Conservation (phyloP, 768 basidiomycete species). For the Boletus rubescentipes region DNA sequence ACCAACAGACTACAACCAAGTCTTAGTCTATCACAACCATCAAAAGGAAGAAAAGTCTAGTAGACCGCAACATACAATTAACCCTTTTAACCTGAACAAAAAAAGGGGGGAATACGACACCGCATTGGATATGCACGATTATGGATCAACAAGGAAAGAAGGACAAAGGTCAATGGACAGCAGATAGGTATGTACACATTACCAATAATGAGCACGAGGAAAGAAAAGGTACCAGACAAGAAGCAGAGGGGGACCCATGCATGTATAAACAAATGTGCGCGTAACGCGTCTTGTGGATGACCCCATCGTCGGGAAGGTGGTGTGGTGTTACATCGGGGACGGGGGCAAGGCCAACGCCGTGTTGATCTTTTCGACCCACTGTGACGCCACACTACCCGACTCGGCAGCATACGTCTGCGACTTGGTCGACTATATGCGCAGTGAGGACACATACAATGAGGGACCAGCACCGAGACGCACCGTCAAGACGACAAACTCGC, state of each 20-base stretch:
- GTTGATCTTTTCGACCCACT: slow-evolving; percentile 44
- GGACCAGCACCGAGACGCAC: slow-evolving; percentile 36
- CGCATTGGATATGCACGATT: not conserved
- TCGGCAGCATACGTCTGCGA: slow-evolving; percentile 43
- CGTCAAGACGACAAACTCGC: slow-evolving; percentile 61
- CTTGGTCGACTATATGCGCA: slow-evolving; percentile 42
- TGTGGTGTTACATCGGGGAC: not conserved
- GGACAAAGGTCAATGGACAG: not conserved
- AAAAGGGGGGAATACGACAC: not conserved
- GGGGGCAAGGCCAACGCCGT: slow-evolving; percentile 24
- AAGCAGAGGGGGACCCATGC: not conserved
- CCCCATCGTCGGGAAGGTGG: not conserved
- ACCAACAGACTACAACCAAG: not conserved
- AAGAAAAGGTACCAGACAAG: not conserved
- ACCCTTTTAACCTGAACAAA: not conserved
- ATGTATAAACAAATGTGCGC: not conserved
- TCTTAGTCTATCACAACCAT: too few species aligned
- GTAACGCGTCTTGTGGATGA: not conserved
- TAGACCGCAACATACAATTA: too few species aligned
- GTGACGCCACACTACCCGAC: slow-evolving; percentile 33
- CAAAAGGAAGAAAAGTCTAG: not conserved
- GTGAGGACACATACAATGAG: not conserved
- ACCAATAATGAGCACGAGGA: not conserved
- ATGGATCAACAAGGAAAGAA: not conserved
- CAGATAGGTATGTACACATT: not conserved